Conservation (phyloP, 441 rosid genomes). For the Adansonia madagascariensis region DNA sequence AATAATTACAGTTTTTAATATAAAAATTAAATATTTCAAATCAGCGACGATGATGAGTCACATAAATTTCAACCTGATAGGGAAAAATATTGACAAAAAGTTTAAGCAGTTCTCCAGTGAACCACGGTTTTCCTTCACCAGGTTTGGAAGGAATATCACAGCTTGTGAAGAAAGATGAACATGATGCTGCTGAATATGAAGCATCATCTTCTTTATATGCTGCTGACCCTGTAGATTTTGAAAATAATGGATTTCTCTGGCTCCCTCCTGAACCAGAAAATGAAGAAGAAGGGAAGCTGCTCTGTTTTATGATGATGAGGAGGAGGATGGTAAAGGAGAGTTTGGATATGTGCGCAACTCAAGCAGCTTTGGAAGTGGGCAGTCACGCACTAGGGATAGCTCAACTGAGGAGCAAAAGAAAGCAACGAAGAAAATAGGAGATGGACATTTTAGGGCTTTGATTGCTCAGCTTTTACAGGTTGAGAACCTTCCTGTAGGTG, state of each 20-base stretch:
- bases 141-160: constrained; percentile 54
- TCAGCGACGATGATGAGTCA: constrained; percentile 47
- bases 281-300: constrained; percentile 83
- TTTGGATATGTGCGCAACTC: constrained; percentile 76
- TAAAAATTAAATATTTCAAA: neutral
- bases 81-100: constrained; percentile 55
- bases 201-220: constrained; percentile 61
- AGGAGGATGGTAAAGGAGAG: constrained; percentile 73
- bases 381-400: constrained; percentile 62
- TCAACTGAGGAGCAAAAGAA: constrained; percentile 81
- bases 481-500: constrained; percentile 70
- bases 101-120: constrained; percentile 61
- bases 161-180: constrained; percentile 58
- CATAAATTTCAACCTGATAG: constrained; percentile 52
- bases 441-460: constrained; percentile 96
- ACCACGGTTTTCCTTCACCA: constrained; percentile 50
- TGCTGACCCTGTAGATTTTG: constrained; percentile 85
- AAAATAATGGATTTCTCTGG: constrained; percentile 88
- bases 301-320: constrained; percentile 70
- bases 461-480: constrained; percentile 88
- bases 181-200: constrained; percentile 61
- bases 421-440: constrained; percentile 88
- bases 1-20: too few species aligned
- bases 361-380: constrained; percentile 84
- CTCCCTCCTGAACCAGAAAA: constrained; percentile 98